Percentiles rank a stretch among this genome's conserved stretches.
Conservation (phyloP, 1,139 yeast species). For the Pichia norvegensis region DNA sequence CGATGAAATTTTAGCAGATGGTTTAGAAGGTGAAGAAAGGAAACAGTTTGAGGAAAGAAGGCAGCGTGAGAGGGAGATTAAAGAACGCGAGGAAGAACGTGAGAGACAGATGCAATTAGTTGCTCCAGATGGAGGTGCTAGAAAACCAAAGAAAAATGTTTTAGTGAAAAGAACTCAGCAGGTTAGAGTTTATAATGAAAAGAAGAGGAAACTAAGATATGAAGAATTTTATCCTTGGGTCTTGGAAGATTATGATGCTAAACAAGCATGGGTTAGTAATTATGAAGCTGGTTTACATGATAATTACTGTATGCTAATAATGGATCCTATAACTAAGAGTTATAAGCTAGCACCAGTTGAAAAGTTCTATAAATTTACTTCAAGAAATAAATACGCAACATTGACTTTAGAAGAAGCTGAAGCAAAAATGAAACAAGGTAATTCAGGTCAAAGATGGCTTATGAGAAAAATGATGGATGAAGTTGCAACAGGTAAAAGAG, state of each 20-base stretch:
- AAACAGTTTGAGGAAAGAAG: constrained; percentile 24
- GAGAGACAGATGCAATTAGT: constrained; percentile 58
- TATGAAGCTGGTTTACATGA: constrained; percentile 88
- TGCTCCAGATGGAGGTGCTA: constrained; percentile 92
- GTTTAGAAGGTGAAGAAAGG: constrained; percentile 26
- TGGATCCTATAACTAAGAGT: constrained; percentile 63
- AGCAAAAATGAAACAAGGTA: constrained; percentile 75
- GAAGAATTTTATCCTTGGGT: constrained; percentile 99
- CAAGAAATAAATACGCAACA: constrained; percentile 88
- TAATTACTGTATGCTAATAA: constrained; percentile 74
- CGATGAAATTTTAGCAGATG: constrained; percentile 24
- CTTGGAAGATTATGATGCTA: constrained; percentile 89
- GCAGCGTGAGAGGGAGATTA: constrained; percentile 28
- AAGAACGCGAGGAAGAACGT: constrained; percentile 22
- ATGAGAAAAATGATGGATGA: constrained; percentile 79
- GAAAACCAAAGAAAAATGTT: constrained; percentile 51
- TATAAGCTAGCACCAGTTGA: constrained; percentile 94
- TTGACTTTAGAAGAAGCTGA: constrained; percentile 95
- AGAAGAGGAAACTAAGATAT: constrained; percentile 73
- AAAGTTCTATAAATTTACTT: constrained; percentile 87
- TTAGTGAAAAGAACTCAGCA: constrained; percentile 82
- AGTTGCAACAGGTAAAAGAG: constrained; percentile 37
- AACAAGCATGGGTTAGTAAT: constrained; percentile 90
- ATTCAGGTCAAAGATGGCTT: constrained; percentile 85
- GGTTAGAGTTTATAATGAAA: constrained; percentile 70